Percentiles rank a stretch among this genome's conserved stretches.
These are phyloP conservation scores for Cupressus sempervirens DNA, from an alignment of 75 land plant species.

Conservation along the genomic window DNA sequence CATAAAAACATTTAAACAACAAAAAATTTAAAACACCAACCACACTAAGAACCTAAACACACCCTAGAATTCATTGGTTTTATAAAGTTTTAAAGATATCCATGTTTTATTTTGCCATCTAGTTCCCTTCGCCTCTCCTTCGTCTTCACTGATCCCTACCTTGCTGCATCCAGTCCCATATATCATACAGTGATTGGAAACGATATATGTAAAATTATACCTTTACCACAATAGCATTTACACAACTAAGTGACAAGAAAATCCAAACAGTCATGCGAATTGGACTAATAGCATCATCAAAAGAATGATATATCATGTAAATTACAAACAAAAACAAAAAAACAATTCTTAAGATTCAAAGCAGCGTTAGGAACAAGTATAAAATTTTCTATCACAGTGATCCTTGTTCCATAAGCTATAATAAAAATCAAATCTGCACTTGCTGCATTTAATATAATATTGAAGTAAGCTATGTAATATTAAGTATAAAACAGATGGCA, in stretches of 20 bases:
- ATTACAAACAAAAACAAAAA: too few species aligned
- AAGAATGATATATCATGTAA: background rate
- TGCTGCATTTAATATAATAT: background rate
- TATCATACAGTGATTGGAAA: background rate
- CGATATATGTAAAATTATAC: background rate
- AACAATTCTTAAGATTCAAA: background rate
- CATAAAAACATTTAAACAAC: too few species aligned
- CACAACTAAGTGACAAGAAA: background rate
- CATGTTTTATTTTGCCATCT: background rate
- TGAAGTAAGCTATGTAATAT: background rate
- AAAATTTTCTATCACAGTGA: background rate
- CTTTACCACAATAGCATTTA: background rate
- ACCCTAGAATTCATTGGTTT: background rate
- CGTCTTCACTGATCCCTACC: conserved; percentile 1
- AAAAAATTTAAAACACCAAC: too few species aligned
- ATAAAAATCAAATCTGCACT: background rate
- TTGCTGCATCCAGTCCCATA: background rate
- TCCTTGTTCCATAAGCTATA: background rate
- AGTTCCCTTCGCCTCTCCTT: background rate
- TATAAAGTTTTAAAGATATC: background rate
- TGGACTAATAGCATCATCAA: background rate
- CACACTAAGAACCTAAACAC: conserved; percentile 8
- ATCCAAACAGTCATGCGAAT: background rate
- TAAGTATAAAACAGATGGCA: background rate
- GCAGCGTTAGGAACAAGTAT: background rate